Evolutionary conservation across 2,329 filamentous ascomycete genomes (phyloP).

Genomic region (Arthrinium phaeospermum): DNA sequence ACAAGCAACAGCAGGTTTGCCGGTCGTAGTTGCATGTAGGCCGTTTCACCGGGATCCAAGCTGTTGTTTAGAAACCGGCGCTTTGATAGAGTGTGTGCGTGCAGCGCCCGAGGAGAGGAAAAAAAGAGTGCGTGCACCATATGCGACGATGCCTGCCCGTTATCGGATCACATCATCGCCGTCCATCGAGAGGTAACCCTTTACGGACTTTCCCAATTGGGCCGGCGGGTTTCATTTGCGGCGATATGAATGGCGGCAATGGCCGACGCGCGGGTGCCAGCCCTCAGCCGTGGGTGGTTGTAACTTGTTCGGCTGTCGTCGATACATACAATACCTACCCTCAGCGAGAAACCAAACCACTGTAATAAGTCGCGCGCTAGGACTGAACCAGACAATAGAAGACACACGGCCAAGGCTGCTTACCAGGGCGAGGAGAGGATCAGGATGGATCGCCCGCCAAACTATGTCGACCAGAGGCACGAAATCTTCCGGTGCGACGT

Average conservation of each 20-base stretch:
- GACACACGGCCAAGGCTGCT: neutral
- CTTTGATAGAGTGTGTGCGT: neutral
- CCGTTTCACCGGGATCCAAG: neutral
- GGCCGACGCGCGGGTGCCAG: neutral
- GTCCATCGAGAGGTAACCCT: neutral
- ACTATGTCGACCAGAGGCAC: neutral
- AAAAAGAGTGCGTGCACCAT: neutral
- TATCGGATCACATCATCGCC: conserved; percentile 11
- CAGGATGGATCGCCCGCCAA: neutral
- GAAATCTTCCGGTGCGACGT: conserved; percentile 15
- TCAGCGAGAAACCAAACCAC: neutral
- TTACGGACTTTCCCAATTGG: conserved; percentile 7
- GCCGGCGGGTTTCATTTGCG: neutral
- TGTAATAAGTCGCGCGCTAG: neutral
- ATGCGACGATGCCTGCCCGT: conserved; percentile 3
- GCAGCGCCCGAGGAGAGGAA: neutral
- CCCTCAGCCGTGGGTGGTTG: neutral
- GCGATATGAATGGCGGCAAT: conserved; percentile 12
- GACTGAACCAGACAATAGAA: neutral
- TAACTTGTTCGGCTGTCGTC: neutral
- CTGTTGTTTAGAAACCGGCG: neutral
- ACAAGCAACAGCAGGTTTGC: neutral
- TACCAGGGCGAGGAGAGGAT: too few relatives aligned
- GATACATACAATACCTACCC: neutral
- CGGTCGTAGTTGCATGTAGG: neutral